Evolutionary conservation across 2,329 filamentous ascomycete species (phyloP).

Genomic region (Myriosclerotinia curreyana): DNA sequence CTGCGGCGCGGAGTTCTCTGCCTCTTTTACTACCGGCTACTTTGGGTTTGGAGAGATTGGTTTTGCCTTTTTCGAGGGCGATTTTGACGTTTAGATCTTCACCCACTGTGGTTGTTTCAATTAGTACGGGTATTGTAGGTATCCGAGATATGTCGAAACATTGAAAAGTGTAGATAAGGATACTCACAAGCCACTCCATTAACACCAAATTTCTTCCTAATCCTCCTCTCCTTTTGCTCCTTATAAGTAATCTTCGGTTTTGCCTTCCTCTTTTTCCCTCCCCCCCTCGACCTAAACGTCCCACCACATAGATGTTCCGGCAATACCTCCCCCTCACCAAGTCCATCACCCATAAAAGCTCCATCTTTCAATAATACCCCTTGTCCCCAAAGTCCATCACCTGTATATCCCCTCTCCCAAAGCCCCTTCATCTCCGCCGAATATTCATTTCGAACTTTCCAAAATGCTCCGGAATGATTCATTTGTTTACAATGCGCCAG

Average conservation of each 20-base stretch:
- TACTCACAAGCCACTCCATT: conserved; percentile 34
- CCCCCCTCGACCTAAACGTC: conserved; percentile 61
- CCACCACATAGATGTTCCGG: conserved; percentile 78
- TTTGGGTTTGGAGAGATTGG: conserved; percentile 52
- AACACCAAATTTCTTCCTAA: conserved; percentile 58
- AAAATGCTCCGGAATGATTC: conserved; percentile 82
- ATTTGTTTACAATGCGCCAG: conserved; percentile 86
- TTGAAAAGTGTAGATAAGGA: neutral
- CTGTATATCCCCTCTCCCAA: conserved; percentile 69
- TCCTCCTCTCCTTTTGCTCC: conserved; percentile 50
- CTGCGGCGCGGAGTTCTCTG: conserved; percentile 58
- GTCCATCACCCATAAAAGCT: conserved; percentile 53
- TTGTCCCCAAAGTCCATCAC: conserved; percentile 80
- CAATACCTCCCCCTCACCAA: conserved; percentile 54
- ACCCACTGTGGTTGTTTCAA: conserved; percentile 26
- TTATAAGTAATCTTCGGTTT: conserved; percentile 44
- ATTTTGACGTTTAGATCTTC: conserved; percentile 57
- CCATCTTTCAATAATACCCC: conserved; percentile 63
- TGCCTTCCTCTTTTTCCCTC: conserved; percentile 49
- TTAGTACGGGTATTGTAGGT: neutral
- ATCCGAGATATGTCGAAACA: neutral
- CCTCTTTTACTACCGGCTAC: conserved; percentile 59
- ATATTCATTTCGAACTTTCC: conserved; percentile 73
- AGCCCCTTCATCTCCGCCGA: conserved; percentile 67
- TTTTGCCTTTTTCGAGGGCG: conserved; percentile 48